These are phyloP conservation scores for Plasmodium reichenowi DNA, from an alignment of 169 alveolate species.

Conservation along the genomic window DNA sequence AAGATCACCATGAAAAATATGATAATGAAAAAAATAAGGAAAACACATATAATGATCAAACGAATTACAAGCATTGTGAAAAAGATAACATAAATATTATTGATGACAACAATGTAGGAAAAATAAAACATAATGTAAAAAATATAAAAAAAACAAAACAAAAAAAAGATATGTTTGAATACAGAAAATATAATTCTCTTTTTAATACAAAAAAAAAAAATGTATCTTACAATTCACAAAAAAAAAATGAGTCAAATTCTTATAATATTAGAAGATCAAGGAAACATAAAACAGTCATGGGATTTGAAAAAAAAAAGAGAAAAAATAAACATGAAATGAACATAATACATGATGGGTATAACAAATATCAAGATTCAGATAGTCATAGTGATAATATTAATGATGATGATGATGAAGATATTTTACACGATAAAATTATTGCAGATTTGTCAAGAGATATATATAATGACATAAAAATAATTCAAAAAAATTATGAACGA, in stretches of 20 bases:
- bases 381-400: constrained; percentile 3
- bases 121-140: constrained; percentile 7
- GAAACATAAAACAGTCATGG: constrained; percentile 72
- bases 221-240: constrained; percentile 10
- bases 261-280: constrained; percentile 19
- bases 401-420: constrained; percentile 30
- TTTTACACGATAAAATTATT: constrained; percentile 44
- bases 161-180: constrained; percentile 1
- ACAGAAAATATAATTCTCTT: constrained; percentile 42
- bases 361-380: constrained; percentile 1
- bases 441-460: constrained; percentile 67
- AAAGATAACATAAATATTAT: neutral
- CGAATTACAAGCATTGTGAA: neutral
- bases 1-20: neutral
- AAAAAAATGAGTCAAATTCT: neutral
- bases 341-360: constrained; percentile 1
- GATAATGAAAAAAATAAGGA: neutral
- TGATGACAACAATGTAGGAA: neutral
- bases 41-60: neutral
- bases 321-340: constrained; percentile 6
- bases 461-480: constrained; percentile 54
- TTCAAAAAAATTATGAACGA: constrained; percentile 54
- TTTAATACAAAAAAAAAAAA: constrained; percentile 38
- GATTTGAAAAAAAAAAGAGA: constrained; percentile 49
- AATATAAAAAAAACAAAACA: constrained; percentile 10